phyloP scores from a whole-genome alignment of 2,329 filamentous ascomycete species.

The Aspergillus niger region DNA sequence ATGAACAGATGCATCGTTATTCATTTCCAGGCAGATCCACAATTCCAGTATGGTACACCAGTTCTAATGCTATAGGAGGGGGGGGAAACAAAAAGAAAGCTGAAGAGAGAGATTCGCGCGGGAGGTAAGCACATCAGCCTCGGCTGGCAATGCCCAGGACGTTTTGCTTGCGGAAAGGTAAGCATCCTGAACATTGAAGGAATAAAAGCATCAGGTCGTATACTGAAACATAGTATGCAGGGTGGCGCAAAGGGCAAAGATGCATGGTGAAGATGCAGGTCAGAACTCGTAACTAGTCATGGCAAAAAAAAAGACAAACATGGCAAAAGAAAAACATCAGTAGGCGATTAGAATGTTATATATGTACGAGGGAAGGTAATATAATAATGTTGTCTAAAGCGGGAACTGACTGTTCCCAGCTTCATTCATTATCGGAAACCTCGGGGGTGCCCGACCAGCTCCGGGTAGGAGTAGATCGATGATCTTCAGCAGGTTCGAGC shows the following conservation, averaged over 20 bases:
- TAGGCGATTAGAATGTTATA: constrained; percentile 11
- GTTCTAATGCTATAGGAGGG: constrained; percentile 27
- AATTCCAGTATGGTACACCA: constrained; percentile 34
- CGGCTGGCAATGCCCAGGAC: not conserved
- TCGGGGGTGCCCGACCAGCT: constrained; percentile 34
- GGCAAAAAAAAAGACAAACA: constrained; percentile 11
- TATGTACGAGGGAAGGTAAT: constrained; percentile 17
- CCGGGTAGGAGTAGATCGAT: constrained; percentile 26
- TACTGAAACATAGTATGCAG: constrained; percentile 19
- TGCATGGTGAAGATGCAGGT: constrained; percentile 22
- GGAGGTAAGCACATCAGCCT: not conserved
- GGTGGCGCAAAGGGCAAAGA: constrained; percentile 12
- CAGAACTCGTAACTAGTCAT: constrained; percentile 30
- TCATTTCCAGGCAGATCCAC: constrained; percentile 11
- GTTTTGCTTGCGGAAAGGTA: not conserved
- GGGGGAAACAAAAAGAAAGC: constrained; percentile 8
- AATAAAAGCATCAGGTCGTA: constrained; percentile 18
- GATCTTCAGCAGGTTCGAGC: constrained; percentile 33
- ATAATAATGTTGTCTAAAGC: not conserved
- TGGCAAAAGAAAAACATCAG: constrained; percentile 9
- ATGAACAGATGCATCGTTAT: constrained; percentile 4
- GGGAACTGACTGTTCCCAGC: not conserved
- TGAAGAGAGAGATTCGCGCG: not conserved
- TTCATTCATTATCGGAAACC: constrained; percentile 35
- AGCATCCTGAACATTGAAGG: not conserved